phyloP scores from a whole-genome alignment of 2,329 filamentous ascomycete species.

The Ustulina deusta region DNA sequence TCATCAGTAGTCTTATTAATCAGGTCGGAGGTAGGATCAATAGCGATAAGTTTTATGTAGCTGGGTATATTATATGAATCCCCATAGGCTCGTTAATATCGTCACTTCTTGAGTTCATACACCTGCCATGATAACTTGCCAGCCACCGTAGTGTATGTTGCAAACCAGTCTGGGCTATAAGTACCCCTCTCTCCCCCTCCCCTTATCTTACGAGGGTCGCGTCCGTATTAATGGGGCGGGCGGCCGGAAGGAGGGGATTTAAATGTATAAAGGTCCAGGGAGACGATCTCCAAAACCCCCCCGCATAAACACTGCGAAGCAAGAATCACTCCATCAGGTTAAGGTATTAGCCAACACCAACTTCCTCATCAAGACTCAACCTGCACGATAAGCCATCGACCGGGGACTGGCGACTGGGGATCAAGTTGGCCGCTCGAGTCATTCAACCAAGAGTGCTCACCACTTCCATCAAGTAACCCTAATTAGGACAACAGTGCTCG shows the following conservation, averaged over 20 bases:
- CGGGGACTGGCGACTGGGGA: background rate
- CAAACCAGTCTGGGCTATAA: too few relatives aligned
- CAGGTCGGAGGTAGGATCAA: too few relatives aligned
- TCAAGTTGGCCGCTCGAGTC: background rate
- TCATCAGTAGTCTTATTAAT: too few relatives aligned
- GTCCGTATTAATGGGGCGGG: too few relatives aligned
- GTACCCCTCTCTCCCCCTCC: background rate
- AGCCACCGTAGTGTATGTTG: too few relatives aligned
- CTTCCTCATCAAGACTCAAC: slow-evolving; percentile 17
- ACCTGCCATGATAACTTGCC: too few relatives aligned
- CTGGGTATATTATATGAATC: too few relatives aligned
- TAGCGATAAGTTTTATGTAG: too few relatives aligned
- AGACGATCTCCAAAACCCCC: slow-evolving; percentile 20
- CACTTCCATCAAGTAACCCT: background rate
- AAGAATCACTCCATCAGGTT: slow-evolving; percentile 21
- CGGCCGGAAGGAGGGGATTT: too few relatives aligned
- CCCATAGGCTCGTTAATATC: too few relatives aligned
- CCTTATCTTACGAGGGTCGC: background rate
- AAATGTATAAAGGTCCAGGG: background rate
- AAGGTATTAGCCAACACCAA: slow-evolving; percentile 18
- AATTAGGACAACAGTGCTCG: background rate
- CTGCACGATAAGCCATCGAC: background rate
- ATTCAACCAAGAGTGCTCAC: background rate
- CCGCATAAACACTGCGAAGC: slow-evolving; percentile 10
- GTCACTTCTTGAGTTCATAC: too few relatives aligned